Percentiles rank a stretch among this genome's conserved stretches.
Evolutionary conservation across 129 eudicot genomes (phyloP).

Genomic region (Oenanthe sinensis): DNA sequence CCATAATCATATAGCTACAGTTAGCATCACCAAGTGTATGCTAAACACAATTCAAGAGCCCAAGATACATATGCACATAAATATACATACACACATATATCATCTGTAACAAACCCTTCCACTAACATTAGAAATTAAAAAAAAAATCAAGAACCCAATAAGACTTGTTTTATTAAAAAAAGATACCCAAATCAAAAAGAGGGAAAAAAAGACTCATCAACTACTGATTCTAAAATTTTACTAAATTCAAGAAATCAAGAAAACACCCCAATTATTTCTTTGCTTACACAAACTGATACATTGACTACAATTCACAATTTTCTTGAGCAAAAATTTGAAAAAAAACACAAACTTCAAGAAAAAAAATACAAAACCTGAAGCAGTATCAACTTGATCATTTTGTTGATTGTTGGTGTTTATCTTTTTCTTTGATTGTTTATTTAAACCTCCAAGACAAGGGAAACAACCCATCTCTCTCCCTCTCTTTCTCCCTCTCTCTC

Average conservation of each 20-base stretch:
- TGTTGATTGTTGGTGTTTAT: slow-evolving; percentile 12
- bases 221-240: background rate
- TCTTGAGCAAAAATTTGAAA: background rate
- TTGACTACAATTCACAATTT: background rate
- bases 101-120: background rate
- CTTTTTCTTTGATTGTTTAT: slow-evolving; percentile 7
- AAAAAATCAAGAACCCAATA: background rate
- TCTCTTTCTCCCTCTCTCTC: background rate
- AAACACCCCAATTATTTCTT: background rate
- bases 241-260: background rate
- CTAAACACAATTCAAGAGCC: background rate
- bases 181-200: background rate
- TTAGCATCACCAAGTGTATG: background rate
- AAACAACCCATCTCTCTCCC: slow-evolving; percentile 1
- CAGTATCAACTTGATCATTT: slow-evolving; percentile 26
- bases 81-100: background rate
- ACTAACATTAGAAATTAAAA: background rate
- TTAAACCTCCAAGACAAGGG: background rate
- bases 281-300: background rate
- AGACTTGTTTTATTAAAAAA: background rate
- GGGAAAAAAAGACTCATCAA: background rate
- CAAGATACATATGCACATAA: background rate
- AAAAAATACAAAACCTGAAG: slow-evolving; percentile 25
- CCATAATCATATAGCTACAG: background rate
- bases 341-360: background rate